phyloP scores from a whole-genome alignment of 2,329 filamentous ascomycete genomes.

The Phoma sp. region DNA sequence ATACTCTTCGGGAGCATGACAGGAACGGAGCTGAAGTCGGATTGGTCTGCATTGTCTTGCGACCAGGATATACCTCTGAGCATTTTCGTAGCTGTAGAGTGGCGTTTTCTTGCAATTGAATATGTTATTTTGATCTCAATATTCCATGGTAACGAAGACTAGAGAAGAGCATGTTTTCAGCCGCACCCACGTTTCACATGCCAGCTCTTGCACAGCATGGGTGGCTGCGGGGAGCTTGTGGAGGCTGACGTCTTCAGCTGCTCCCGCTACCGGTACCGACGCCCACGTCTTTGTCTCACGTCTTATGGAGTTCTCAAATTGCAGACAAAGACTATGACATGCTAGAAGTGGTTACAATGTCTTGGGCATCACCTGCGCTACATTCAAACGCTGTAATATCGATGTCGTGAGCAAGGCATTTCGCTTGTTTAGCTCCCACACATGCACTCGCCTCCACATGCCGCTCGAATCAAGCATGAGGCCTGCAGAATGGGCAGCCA shows the following conservation, averaged over 20 bases:
- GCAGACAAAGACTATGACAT: background rate
- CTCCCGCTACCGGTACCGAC: background rate
- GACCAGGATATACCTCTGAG: conserved; percentile 18
- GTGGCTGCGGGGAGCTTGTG: background rate
- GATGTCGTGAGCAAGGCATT: background rate
- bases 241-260: conserved; percentile 6
- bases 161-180: background rate
- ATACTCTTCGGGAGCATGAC: background rate
- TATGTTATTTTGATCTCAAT: conserved; percentile 4
- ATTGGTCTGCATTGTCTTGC: conserved; percentile 7
- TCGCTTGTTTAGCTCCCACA: conserved; percentile 12
- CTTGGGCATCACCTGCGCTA: background rate
- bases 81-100: conserved; percentile 19
- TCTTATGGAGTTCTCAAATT: background rate
- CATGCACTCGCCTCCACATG: background rate
- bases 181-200: conserved; percentile 8
- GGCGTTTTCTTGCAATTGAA: conserved; percentile 16
- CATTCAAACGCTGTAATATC: background rate
- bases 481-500: background rate
- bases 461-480: background rate
- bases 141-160: background rate
- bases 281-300: background rate
- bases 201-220: background rate
- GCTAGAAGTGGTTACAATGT: background rate
- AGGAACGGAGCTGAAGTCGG: conserved; percentile 4